Percentiles rank a stretch among this genome's conserved stretches.
These are phyloP conservation scores for Solanum appendiculatum DNA, from an alignment of 257 asterid genomes.

Conservation along the genomic window DNA sequence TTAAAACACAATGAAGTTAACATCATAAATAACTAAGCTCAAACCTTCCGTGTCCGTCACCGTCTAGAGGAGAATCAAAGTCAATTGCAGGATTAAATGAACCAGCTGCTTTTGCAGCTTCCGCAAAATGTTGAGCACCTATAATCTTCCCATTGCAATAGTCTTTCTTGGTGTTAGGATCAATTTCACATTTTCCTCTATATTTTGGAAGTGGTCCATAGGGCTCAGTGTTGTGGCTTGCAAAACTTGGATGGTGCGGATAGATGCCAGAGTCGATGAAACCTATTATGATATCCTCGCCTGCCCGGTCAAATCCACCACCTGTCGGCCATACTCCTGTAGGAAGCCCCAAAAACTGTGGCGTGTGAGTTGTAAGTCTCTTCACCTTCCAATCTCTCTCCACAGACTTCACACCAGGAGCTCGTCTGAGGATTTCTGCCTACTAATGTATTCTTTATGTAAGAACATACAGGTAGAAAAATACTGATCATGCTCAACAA, in stretches of 20 bases:
- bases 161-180: constrained; percentile 58
- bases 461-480: constrained; percentile 24
- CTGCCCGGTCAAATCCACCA: constrained; percentile 93
- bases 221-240: constrained; percentile 58
- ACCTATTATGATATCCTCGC: constrained; percentile 89
- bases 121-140: constrained; percentile 98
- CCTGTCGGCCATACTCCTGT: constrained; percentile 98
- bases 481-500: background rate
- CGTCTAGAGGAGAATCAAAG: constrained; percentile 89
- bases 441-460: constrained; percentile 37
- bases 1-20: background rate
- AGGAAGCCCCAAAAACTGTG: constrained; percentile 95
- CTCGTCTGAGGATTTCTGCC: constrained; percentile 79
- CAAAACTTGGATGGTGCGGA: constrained; percentile 92
- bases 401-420: constrained; percentile 86
- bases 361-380: constrained; percentile 94
- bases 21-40: background rate
- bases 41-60: constrained; percentile 99
- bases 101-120: constrained; percentile 94
- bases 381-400: constrained; percentile 96
- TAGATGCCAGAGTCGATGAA: constrained; percentile 94
- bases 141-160: constrained; percentile 93
- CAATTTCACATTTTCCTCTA: constrained; percentile 86
- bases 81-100: constrained; percentile 72
- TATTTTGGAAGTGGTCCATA: constrained; percentile 78